These are phyloP conservation scores for Kurtzmaniella quercitrusa DNA, from an alignment of 1,139 yeast species.

Conservation along the genomic window DNA sequence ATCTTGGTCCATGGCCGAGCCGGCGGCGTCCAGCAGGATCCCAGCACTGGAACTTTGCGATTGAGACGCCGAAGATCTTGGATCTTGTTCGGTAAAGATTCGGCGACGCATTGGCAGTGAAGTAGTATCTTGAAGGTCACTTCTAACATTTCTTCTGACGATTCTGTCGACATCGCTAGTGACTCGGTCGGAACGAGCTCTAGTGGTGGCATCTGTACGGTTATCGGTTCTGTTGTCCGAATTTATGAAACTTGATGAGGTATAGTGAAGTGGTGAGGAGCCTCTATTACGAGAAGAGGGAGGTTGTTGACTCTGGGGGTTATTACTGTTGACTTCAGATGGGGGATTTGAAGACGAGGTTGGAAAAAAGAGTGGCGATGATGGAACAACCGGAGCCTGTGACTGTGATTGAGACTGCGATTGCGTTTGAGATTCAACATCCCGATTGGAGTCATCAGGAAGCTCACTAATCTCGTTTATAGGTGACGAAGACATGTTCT, in stretches of 20 bases:
- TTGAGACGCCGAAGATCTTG: neutral
- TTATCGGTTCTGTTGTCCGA: slow-evolving; percentile 24
- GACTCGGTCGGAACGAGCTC: slow-evolving; percentile 28
- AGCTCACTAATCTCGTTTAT: slow-evolving; percentile 23
- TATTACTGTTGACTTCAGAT: slow-evolving; percentile 23
- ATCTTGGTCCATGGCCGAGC: slow-evolving; percentile 23
- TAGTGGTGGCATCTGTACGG: slow-evolving; percentile 11
- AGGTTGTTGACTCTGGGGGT: slow-evolving; percentile 11
- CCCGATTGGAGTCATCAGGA: slow-evolving; percentile 20
- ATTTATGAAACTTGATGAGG: slow-evolving; percentile 38
- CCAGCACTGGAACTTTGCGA: slow-evolving; percentile 1
- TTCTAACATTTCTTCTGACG: slow-evolving; percentile 38
- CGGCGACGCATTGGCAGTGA: slow-evolving; percentile 42
- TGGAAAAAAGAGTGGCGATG: slow-evolving; percentile 66
- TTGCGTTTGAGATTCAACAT: slow-evolving; percentile 31
- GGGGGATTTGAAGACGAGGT: slow-evolving; percentile 48
- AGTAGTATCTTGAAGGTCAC: slow-evolving; percentile 39
- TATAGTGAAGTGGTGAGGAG: slow-evolving; percentile 45
- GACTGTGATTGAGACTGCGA: slow-evolving; percentile 34
- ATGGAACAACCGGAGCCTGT: slow-evolving; percentile 45
- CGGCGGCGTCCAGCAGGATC: slow-evolving; percentile 21
- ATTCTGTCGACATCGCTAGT: slow-evolving; percentile 44
- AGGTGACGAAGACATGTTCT: slow-evolving; percentile 28
- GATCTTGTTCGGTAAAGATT: slow-evolving; percentile 22
- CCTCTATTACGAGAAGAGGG: slow-evolving; percentile 20